phyloP scores from a whole-genome alignment of 257 asterid species.

The Solanum pimpinellifolium region DNA sequence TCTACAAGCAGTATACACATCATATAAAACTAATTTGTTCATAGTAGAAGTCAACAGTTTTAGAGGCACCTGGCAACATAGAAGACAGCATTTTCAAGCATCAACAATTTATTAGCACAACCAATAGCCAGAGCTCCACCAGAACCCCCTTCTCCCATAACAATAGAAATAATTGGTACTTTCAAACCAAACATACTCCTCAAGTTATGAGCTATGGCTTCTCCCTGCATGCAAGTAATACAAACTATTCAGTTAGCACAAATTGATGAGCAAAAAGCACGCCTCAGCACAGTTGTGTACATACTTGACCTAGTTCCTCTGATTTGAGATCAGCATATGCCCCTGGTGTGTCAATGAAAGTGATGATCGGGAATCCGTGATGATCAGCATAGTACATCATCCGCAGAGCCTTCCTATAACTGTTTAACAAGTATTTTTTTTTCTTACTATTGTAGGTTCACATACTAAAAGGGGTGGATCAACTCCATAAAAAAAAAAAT shows the following conservation, averaged over 20 bases:
- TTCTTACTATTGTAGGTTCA: background rate
- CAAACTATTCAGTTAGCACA: background rate
- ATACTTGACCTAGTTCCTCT: constrained; percentile 79
- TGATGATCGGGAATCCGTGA: constrained; percentile 77
- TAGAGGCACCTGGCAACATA: constrained; percentile 78
- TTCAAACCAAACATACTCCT: constrained; percentile 97
- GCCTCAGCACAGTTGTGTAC: constrained; percentile 1
- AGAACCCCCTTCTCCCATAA: constrained; percentile 98
- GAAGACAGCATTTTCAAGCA: constrained; percentile 98
- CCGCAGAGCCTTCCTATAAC: constrained; percentile 87
- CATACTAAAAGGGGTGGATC: background rate
- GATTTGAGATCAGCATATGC: constrained; percentile 89
- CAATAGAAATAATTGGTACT: constrained; percentile 84
- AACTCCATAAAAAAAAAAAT: background rate
- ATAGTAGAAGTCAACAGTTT: background rate
- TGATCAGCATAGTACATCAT: constrained; percentile 93
- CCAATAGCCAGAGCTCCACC: constrained; percentile 99
- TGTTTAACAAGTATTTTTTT: constrained; percentile 15
- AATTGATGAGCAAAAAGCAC: background rate
- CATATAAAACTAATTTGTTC: background rate
- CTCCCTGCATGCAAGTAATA: constrained; percentile 52
- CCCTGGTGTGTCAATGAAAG: constrained; percentile 93
- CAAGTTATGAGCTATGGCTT: constrained; percentile 91
- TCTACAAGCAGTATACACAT: background rate
- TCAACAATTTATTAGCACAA: constrained; percentile 83